These are phyloP conservation scores for Plasmodium inui DNA, from an alignment of 169 alveolate species.

Conservation along the genomic window DNA sequence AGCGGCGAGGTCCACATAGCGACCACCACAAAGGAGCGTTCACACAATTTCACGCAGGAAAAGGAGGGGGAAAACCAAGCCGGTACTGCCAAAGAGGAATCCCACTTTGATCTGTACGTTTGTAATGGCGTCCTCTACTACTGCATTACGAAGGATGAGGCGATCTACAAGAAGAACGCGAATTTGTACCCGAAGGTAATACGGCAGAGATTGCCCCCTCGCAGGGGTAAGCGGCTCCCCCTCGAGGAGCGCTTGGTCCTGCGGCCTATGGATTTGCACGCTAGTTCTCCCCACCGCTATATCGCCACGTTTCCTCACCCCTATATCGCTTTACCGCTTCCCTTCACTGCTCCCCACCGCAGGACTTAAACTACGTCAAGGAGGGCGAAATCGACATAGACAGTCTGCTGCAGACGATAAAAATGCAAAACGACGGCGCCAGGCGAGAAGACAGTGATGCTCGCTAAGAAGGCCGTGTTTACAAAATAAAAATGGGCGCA, in stretches of 20 bases:
- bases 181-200: slow-evolving; percentile 61
- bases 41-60: background rate
- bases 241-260: background rate
- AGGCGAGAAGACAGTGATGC: background rate
- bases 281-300: background rate
- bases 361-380: slow-evolving; percentile 56
- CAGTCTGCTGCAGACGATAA: slow-evolving; percentile 38
- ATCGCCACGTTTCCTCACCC: background rate
- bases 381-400: slow-evolving; percentile 75
- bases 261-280: background rate
- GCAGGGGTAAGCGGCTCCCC: background rate
- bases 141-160: slow-evolving; percentile 43
- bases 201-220: background rate
- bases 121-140: slow-evolving; percentile 54
- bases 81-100: background rate
- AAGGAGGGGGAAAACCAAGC: background rate
- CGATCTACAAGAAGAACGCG: slow-evolving; percentile 40
- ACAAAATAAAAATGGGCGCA: background rate
- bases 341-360: background rate
- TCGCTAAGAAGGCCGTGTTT: background rate
- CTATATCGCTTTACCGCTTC: background rate
- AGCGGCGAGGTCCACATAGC: background rate
- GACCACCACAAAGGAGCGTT: background rate
- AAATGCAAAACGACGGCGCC: slow-evolving; percentile 31
- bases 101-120: background rate